These are phyloP conservation scores for Metarhizium sp. DNA, from an alignment of 2,329 filamentous ascomycete genomes.

Conservation along the genomic window DNA sequence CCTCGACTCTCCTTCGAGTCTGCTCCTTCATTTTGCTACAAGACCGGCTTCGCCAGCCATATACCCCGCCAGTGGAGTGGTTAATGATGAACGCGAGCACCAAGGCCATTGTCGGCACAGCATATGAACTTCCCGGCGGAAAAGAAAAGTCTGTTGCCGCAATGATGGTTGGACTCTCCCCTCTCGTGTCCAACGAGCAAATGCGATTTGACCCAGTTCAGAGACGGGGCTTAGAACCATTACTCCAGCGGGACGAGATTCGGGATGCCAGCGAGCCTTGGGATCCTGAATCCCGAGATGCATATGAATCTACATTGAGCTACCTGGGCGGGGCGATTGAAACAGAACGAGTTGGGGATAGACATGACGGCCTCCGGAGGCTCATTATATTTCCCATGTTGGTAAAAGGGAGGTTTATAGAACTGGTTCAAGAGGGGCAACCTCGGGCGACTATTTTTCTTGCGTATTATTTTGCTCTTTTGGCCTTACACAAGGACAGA, in stretches of 20 bases:
- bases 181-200: conserved; percentile 7
- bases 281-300: conserved; percentile 10
- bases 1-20: conserved; percentile 9
- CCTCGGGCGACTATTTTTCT: conserved; percentile 5
- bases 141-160: conserved; percentile 4
- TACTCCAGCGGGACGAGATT: conserved; percentile 2
- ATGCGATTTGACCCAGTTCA: conserved; percentile 5
- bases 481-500: conserved; percentile 3
- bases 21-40: conserved; percentile 11
- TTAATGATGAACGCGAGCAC: conserved; percentile 11
- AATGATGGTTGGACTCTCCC: conserved; percentile 6
- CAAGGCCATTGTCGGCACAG: conserved; percentile 5
- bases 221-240: conserved; percentile 7
- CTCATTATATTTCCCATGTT: conserved; percentile 9
- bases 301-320: conserved; percentile 11
- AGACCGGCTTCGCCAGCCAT: conserved; percentile 7
- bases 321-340: conserved; percentile 9
- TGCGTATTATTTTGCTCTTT: conserved; percentile 7
- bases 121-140: conserved; percentile 3
- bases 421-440: conserved; percentile 6
- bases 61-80: conserved; percentile 11
- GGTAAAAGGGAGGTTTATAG: conserved; percentile 8
- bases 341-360: background rate
- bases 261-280: conserved; percentile 10
- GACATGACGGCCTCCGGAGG: conserved; percentile 1